Evolutionary conservation across 805 yeast species (phyloP).

Genomic region (Teunomyces stri): DNA sequence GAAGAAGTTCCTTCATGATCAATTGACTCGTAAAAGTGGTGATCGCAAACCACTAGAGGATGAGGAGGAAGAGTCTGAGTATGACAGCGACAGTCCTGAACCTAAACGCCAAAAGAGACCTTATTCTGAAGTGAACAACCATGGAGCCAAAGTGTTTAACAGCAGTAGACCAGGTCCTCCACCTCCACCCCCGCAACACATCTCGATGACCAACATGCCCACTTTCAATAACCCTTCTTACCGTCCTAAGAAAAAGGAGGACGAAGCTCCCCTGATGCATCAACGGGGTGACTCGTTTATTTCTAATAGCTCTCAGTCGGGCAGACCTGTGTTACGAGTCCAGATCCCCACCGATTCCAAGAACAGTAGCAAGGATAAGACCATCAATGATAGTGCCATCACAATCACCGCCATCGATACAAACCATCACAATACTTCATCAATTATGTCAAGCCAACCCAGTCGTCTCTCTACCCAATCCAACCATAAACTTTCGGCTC

Average conservation of each 20-base stretch:
- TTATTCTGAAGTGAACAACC: conserved; percentile 5
- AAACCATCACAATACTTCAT: conserved; percentile 6
- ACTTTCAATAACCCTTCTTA: conserved; percentile 14
- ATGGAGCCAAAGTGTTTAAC: conserved; percentile 5
- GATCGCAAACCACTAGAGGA: conserved; percentile 7
- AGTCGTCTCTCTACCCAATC: neutral
- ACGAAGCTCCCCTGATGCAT: conserved; percentile 2
- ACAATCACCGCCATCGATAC: conserved; percentile 46
- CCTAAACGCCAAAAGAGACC: conserved; percentile 30
- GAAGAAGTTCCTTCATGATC: conserved; percentile 24
- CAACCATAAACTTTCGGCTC: neutral
- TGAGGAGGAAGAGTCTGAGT: conserved; percentile 31
- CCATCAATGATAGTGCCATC: conserved; percentile 38
- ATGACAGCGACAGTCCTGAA: conserved; percentile 33
- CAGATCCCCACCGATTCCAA: conserved; percentile 58
- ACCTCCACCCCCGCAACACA: conserved; percentile 9
- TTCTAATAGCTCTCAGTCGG: conserved; percentile 17
- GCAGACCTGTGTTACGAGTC: conserved; percentile 59
- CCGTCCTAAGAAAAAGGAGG: conserved; percentile 4
- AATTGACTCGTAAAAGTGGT: conserved; percentile 9
- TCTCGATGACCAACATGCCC: conserved; percentile 10
- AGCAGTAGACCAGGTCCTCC: conserved; percentile 3
- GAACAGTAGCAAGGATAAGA: conserved; percentile 10
- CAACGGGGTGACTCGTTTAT: conserved; percentile 13
- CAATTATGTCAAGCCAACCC: conserved; percentile 1